These are phyloP conservation scores for Falciphora oryzae DNA, from an alignment of 2,329 filamentous ascomycete genomes.

Conservation along the genomic window DNA sequence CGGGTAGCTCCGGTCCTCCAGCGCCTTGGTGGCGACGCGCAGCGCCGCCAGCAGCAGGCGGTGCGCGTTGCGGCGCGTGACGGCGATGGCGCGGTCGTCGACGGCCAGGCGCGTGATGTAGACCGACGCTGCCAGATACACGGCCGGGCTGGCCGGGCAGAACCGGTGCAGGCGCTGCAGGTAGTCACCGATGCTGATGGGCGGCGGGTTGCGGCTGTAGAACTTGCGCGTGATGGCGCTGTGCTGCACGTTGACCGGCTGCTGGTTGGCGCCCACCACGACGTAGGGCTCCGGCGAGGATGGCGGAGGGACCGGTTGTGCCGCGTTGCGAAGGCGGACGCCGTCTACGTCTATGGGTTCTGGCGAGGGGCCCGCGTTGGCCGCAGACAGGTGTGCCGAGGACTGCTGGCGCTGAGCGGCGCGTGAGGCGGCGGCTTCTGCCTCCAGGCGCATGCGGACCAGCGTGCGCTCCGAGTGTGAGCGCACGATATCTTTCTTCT, in stretches of 20 bases:
- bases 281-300: slow-evolving; percentile 45
- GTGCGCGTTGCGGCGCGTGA: slow-evolving; percentile 81
- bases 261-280: slow-evolving; percentile 61
- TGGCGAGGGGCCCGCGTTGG: slow-evolving; percentile 13
- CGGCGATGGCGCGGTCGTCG: slow-evolving; percentile 68
- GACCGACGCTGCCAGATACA: slow-evolving; percentile 82
- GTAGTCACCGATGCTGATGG: slow-evolving; percentile 79
- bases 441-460: slow-evolving; percentile 36
- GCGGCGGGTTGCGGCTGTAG: slow-evolving; percentile 81
- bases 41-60: slow-evolving; percentile 78
- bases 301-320: slow-evolving; percentile 20
- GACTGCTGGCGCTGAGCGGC: slow-evolving; percentile 7
- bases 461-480: slow-evolving; percentile 52
- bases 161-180: slow-evolving; percentile 80
- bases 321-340: slow-evolving; percentile 38
- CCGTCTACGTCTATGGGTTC: slow-evolving; percentile 38
- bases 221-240: slow-evolving; percentile 87
- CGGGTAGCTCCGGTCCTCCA: slow-evolving; percentile 88
- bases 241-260: slow-evolving; percentile 72
- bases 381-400: background rate
- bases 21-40: slow-evolving; percentile 83
- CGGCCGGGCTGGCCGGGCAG: slow-evolving; percentile 89
- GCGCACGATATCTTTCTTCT: slow-evolving; percentile 55
- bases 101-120: slow-evolving; percentile 83
- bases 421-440: slow-evolving; percentile 20